phyloP scores from a whole-genome alignment of 345 rosid genomes.

The Psidium friedrichsthalianum region DNA sequence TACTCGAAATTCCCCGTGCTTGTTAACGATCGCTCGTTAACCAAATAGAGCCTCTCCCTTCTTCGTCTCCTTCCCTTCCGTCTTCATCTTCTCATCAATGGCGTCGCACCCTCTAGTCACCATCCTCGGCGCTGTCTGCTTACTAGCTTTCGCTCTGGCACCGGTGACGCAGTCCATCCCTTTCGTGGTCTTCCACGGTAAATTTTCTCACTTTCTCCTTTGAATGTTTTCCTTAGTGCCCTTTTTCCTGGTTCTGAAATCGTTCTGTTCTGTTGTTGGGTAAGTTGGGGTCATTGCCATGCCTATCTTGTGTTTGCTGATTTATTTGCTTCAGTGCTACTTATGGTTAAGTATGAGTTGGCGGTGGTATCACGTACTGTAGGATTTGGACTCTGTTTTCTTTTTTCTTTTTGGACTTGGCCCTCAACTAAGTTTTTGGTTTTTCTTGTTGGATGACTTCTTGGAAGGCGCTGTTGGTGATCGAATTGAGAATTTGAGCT shows the following conservation, averaged over 20 bases:
- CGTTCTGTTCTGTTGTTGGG: neutral
- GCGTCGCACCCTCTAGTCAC: neutral
- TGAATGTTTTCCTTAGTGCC: neutral
- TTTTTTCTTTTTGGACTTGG: neutral
- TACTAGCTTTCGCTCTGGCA: constrained; percentile 1
- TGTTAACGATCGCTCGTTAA: neutral
- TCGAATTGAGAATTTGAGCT: neutral
- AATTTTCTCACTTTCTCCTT: neutral
- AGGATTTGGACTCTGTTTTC: neutral
- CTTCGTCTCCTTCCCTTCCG: neutral
- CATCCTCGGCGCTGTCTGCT: neutral
- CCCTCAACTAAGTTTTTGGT: neutral
- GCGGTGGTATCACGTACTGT: neutral
- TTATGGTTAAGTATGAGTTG: neutral
- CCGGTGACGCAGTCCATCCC: constrained; percentile 39
- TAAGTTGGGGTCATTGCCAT: neutral
- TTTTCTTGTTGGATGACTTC: neutral
- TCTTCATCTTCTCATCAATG: neutral
- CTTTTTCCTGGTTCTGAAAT: neutral
- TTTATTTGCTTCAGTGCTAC: neutral
- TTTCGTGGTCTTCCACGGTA: constrained; percentile 75
- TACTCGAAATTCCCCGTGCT: neutral
- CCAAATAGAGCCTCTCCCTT: neutral
- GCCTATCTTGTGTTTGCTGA: neutral
- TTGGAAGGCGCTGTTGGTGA: neutral